A percentile compares a stretch with the other conserved stretches of the same genome.
These are phyloP conservation scores for Magnaporthales sp. DNA, from an alignment of 2,329 filamentous ascomycete genomes.

Conservation along the genomic window DNA sequence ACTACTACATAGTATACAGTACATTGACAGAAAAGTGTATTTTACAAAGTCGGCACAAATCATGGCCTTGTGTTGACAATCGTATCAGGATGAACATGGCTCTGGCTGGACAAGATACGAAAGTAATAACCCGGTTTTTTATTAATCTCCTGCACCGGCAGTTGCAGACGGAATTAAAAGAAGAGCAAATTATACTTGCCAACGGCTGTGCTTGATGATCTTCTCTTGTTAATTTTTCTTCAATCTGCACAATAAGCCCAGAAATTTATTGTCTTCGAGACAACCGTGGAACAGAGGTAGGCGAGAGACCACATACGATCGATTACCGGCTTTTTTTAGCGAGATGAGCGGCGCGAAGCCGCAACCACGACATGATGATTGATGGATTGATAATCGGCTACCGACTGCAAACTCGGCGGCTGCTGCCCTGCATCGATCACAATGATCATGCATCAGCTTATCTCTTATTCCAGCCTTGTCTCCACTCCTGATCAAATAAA, in stretches of 20 bases:
- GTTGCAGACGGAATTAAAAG: not conserved
- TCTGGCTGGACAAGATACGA: not conserved
- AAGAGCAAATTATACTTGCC: not conserved
- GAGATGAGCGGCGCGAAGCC: not conserved
- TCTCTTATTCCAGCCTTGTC: not conserved
- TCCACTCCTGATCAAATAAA: not conserved
- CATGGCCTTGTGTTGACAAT: not conserved
- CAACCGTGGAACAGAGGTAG: not conserved
- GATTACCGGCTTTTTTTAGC: not conserved
- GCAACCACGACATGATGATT: not conserved
- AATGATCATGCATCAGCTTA: not conserved
- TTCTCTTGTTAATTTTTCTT: not conserved
- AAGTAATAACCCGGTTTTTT: not conserved
- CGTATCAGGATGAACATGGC: not conserved
- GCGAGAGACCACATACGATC: not conserved
- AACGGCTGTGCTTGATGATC: not conserved
- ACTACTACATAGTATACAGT: too few relatives aligned
- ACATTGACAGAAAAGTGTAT: not conserved
- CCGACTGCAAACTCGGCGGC: not conserved
- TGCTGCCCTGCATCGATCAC: not conserved
- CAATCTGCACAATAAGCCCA: not conserved
- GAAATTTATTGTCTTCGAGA: not conserved
- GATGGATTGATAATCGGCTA: not conserved
- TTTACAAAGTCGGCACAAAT: not conserved
- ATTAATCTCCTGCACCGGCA: not conserved